Base-by-base conservation (phyloP, 306 rosid genomes). In the Canavalia gladiata region DNA sequence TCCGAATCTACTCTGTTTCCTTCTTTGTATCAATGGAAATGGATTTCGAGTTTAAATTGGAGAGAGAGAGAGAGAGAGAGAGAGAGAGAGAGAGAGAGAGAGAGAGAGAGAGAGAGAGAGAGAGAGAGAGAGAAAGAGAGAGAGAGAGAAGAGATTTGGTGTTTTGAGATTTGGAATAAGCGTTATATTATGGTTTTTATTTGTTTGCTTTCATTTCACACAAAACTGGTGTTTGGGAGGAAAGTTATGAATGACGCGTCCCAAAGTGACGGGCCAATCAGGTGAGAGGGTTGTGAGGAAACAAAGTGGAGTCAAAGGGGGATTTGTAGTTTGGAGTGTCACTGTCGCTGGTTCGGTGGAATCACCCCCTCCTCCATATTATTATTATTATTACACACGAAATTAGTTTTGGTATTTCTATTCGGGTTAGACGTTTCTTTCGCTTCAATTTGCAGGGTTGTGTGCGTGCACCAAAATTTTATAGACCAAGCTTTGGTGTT, bases 371-470 rank as follows among this genome's bases (percentile, higher is more conserved):
- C 1, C 68, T 8, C 28, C 18, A 6, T 41, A 12, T 47, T 12
- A 42, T 60, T 11, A 51, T 63, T 50, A 31, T 68, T 34, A 10
- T 10, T 8, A 28, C 65, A 39, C 75, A 72, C 8, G 31, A 50
- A 30, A 50, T 34, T 54, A 18, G 12, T 60, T 60, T 28, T 28
- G 3, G 2, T 37, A 18, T 39, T 67, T 45, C 56, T 72, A 72
- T 78, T 79, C 85, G 8, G 89, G 39, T 86, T 76, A 71, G 7
- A 81, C 68, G 87, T 86, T 86, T 79, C 89, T 86, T 83, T 86
- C 87, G 85, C 87, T 79, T 86, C 81, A 13, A 29, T 72, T 62
- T 75, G 55, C 81, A 84, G 83, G n/a, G 41, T 72, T 70, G 10
- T 76, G 12, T 54, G 60, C 56, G 8, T 39, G 8, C 11, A 37